These are phyloP conservation scores for Malassezia vespertilionis DNA, from an alignment of 1,284 basidiomycete genomes.

Conservation along the genomic window DNA sequence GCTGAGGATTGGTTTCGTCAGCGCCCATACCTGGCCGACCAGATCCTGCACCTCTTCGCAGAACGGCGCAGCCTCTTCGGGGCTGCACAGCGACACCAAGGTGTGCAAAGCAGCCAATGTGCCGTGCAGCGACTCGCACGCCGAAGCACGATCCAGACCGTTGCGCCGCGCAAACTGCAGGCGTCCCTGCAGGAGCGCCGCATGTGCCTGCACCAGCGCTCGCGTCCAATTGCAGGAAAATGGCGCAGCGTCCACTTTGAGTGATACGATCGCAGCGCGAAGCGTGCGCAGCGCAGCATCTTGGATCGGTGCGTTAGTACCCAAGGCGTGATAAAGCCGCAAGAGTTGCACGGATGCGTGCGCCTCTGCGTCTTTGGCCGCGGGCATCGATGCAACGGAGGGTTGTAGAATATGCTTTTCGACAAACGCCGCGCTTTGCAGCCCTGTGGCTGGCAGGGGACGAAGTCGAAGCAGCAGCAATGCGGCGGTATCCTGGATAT, in stretches of 20 bases:
- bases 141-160: conserved; percentile 33
- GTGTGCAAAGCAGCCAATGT: conserved; percentile 43
- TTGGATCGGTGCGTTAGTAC: no score
- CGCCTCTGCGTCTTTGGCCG: conserved; percentile 22
- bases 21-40: conserved; percentile 40
- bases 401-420: conserved; percentile 21
- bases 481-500: conserved; percentile 26
- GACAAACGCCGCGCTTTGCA: conserved; percentile 21
- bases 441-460: conserved; percentile 24
- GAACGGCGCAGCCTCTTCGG: no score
- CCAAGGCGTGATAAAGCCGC: conserved; percentile 24
- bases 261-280: no score
- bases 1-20: conserved; percentile 42
- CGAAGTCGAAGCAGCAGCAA: conserved; percentile 27
- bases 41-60: neutral
- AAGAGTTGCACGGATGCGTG: conserved; percentile 28
- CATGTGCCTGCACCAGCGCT: neutral
- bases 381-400: conserved; percentile 22
- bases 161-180: conserved; percentile 26
- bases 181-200: conserved; percentile 34
- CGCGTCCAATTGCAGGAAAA: no score
- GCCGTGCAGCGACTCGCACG: conserved; percentile 41
- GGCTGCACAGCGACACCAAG: conserved; percentile 26
- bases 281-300: no score
- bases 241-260: no score